Evolutionary conservation across 768 basidiomycete genomes (phyloP), one percentile per base, ranked within the genome.

Genomic region (Phylloporus arenicola): DNA sequence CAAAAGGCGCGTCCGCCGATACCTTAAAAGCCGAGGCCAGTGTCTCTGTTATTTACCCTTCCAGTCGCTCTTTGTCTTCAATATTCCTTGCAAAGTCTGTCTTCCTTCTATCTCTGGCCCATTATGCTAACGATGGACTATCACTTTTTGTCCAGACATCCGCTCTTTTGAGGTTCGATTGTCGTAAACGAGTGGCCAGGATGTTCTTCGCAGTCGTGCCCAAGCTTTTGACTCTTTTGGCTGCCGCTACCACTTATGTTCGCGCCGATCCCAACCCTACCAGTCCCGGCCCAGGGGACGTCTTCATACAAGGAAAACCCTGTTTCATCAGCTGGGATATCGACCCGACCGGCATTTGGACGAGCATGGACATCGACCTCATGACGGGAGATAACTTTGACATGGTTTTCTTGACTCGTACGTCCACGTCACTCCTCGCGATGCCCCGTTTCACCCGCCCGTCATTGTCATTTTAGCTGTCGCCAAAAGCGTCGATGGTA

Each of bases 331-430:
- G 63, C 11, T 92, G 90, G 89, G 60, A 60, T 1, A 74, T 70
- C 7, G 88, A 89, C 60, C 50, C 68, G 6, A 75, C 77, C 13
- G 81, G 81, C 19, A 56, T 53, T 14, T 92, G 90, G 90, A 82
- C 77, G 62, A 64, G 71, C 52, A 88, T 86, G 81, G 69, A 74
- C 54, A 86, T 92, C 50, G 72, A 88, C 64, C 78, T 92, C 64
- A 91, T 88, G 88, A 83, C 85, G 1, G 90, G 89, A 5, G 63
- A 75, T 61, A 91, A 92, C 70, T 67, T 75, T 45, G 54, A 75
- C 34, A 91, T 91, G 88, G 61, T 80, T 35, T 77, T 74, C 57
- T 55, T 91, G 50, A 79, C 82, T 12, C 81, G 86, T 88, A 55
- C 52, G 83, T 72, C 11, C 29, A 47, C 16, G 31, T 33, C 11